A percentile compares a stretch with the other conserved stretches of the same genome.
Evolutionary conservation across 164 flowering plant genomes (phyloP).

Genomic region (Chimonanthus praecox): DNA sequence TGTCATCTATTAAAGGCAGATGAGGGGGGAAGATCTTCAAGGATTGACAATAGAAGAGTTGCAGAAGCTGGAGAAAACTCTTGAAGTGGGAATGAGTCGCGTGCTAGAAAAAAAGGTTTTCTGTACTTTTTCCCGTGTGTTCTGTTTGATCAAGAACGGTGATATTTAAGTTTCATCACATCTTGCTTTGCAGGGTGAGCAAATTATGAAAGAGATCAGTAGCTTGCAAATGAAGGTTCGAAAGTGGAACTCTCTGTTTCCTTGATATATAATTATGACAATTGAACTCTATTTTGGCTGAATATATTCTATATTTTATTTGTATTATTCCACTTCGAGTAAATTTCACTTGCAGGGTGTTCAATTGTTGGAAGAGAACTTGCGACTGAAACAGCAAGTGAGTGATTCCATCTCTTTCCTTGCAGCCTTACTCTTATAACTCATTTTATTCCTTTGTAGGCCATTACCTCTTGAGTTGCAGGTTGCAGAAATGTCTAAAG

Average conservation of each 20-base stretch:
- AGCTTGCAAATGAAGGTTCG: constrained; percentile 62
- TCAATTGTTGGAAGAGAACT: constrained; percentile 66
- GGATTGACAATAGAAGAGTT: constrained; percentile 68
- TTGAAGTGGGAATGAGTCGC: constrained; percentile 68
- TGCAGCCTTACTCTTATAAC: neutral
- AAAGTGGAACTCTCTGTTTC: neutral
- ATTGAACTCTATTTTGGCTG: neutral
- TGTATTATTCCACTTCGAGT: no score
- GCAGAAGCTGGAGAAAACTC: constrained; percentile 62
- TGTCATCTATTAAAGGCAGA: constrained; percentile 39
- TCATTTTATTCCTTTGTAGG: neutral
- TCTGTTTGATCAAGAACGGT: neutral
- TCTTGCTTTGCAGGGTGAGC: constrained; percentile 48
- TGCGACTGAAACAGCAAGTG: constrained; percentile 51
- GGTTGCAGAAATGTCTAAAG: constrained; percentile 38
- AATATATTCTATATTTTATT: no score
- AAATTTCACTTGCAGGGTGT: constrained; percentile 40
- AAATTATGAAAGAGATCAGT: constrained; percentile 63
- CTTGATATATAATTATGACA: neutral
- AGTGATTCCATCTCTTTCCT: constrained; percentile 1
- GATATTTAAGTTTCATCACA: neutral
- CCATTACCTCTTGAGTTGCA: constrained; percentile 12
- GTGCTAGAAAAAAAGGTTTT: constrained; percentile 73
- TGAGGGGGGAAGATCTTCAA: constrained; percentile 90
- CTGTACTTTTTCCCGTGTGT: neutral